These are phyloP conservation scores for Ceratocystis cubensis DNA, from an alignment of 2,329 filamentous ascomycete genomes.

Conservation along the genomic window DNA sequence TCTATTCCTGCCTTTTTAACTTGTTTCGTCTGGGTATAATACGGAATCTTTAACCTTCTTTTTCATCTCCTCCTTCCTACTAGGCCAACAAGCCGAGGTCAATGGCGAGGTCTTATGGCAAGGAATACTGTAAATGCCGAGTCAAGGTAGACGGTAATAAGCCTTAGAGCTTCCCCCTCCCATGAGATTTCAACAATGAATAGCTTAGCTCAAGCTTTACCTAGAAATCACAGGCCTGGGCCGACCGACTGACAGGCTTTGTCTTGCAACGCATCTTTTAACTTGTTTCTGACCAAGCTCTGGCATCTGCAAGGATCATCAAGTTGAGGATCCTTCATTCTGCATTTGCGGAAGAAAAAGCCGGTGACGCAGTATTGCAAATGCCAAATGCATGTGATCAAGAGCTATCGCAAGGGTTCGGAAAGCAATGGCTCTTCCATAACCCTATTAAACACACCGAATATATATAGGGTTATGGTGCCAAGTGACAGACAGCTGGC, in stretches of 20 bases:
- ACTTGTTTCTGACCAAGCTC: not conserved
- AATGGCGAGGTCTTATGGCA: not conserved
- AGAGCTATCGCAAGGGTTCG: not conserved
- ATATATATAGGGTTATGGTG: not conserved
- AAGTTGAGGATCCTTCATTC: not conserved
- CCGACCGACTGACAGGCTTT: not conserved
- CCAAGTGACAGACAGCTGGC: not conserved
- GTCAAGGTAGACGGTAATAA: not conserved
- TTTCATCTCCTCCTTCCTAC: not conserved
- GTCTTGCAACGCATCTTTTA: not conserved
- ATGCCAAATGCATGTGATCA: not conserved
- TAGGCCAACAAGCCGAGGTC: conserved; percentile 10
- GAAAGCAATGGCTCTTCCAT: not conserved
- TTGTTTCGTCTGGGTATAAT: not conserved
- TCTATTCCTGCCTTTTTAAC: not conserved
- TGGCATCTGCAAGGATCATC: not conserved
- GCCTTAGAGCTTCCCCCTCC: not conserved
- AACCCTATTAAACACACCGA: not conserved
- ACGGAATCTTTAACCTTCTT: not conserved
- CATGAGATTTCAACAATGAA: not conserved
- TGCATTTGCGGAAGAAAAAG: not conserved
- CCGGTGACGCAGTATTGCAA: not conserved
- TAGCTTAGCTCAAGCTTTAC: not conserved
- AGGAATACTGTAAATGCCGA: not conserved
- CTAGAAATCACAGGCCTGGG: not conserved